These are phyloP conservation scores for Berberis vulgaris DNA, from an alignment of 164 flowering plant species.

Conservation along the genomic window DNA sequence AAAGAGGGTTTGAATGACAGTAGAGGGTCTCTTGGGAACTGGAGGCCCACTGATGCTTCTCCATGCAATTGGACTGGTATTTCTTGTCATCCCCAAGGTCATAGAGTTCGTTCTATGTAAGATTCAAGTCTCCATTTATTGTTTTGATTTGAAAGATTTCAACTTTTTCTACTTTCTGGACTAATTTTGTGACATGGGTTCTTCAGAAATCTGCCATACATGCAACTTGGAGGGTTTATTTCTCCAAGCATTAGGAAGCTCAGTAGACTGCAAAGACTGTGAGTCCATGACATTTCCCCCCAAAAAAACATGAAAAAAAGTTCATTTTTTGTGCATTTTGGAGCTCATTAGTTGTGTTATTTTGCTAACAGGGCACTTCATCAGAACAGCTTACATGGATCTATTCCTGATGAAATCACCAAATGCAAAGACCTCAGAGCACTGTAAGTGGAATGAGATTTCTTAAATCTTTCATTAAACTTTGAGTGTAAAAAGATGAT, in stretches of 20 bases:
- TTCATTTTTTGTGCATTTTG: background rate
- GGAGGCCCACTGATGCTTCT: constrained; percentile 58
- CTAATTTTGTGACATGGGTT: constrained; percentile 9
- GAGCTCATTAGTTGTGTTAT: background rate
- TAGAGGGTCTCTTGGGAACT: constrained; percentile 42
- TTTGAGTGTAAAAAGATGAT: too few species aligned
- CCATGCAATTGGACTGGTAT: constrained; percentile 91
- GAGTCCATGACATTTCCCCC: constrained; percentile 18
- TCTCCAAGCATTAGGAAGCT: constrained; percentile 90
- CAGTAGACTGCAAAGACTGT: constrained; percentile 79
- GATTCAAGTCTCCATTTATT: constrained; percentile 1
- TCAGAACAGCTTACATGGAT: constrained; percentile 81
- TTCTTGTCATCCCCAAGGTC: constrained; percentile 50
- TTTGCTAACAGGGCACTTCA: constrained; percentile 70
- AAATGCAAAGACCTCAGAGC: constrained; percentile 79
- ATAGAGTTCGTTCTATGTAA: constrained; percentile 70
- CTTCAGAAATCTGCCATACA: constrained; percentile 73
- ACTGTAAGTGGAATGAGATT: constrained; percentile 44
- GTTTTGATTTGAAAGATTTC: background rate
- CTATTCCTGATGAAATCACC: constrained; percentile 69
- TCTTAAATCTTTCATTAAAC: background rate
- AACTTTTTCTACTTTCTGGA: background rate
- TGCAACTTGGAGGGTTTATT: constrained; percentile 75
- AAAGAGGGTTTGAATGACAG: constrained; percentile 64
- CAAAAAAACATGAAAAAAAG: background rate